Percentiles rank a stretch among this genome's conserved stretches.
Conservation (phyloP, 75 land plant species). For the Cunninghamia lanceolata region DNA sequence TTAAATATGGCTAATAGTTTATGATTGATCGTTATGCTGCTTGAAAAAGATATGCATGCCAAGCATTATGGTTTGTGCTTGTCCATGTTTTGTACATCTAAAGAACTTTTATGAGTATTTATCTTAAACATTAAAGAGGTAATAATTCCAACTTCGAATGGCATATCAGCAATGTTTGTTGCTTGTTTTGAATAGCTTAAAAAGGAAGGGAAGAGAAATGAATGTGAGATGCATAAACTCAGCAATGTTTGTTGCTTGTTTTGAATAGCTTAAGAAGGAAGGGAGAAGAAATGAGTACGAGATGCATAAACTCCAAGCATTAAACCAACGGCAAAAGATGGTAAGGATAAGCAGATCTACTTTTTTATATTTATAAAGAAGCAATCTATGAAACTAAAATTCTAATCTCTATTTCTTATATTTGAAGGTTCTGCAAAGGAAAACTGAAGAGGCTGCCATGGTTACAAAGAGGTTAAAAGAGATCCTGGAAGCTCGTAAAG, state of each 20-base stretch:
- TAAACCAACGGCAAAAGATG: slow-evolving; percentile 94
- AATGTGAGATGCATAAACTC: not conserved
- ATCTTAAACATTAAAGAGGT: not conserved
- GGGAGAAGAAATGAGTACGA: slow-evolving; percentile 95
- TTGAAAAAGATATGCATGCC: not conserved
- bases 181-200: slow-evolving; percentile 55
- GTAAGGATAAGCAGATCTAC: slow-evolving; percentile 22
- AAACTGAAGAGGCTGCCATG: slow-evolving; percentile 92
- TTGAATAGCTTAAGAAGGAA: slow-evolving; percentile 87
- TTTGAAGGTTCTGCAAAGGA: slow-evolving; percentile 87
- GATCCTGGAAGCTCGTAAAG: slow-evolving; percentile 74
- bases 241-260: not conserved
- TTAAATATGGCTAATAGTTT: not conserved
- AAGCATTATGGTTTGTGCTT: not conserved
- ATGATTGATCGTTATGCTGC: not conserved
- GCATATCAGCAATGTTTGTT: not conserved
- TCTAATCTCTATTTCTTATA: not conserved
- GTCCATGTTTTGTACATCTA: not conserved
- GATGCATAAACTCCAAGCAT: slow-evolving; percentile 94
- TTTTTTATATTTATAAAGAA: not conserved
- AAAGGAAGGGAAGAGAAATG: slow-evolving; percentile 73
- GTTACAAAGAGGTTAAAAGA: slow-evolving; percentile 92
- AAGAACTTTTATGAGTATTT: not conserved
- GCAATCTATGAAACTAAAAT: not conserved
- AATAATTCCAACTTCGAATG: not conserved